Evolutionary conservation across 306 rosid genomes (phyloP).

Genomic region (Vigna radiata): DNA sequence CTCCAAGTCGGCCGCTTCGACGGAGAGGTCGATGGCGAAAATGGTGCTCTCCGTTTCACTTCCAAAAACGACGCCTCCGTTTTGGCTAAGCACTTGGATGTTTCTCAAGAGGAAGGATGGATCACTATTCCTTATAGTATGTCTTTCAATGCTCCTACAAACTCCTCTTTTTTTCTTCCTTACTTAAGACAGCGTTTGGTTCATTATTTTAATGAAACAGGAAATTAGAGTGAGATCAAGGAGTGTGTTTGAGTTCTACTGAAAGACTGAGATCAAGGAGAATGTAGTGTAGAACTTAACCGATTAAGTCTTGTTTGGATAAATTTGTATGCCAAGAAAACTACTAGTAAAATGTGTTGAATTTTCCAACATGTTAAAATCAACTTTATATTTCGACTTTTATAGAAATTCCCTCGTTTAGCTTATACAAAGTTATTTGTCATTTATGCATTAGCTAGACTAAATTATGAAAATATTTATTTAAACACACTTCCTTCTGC

Average conservation of each 20-base stretch:
- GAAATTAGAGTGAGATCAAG: background rate
- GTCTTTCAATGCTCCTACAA: conserved; percentile 40
- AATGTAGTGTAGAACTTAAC: background rate
- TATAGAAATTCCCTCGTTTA: background rate
- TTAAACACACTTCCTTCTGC: too few species aligned
- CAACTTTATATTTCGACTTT: background rate
- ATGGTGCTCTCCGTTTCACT: conserved; percentile 44
- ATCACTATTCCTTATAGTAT: conserved; percentile 83
- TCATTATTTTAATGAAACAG: background rate
- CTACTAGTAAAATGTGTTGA: background rate
- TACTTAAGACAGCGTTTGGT: background rate
- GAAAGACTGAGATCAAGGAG: conserved; percentile 13
- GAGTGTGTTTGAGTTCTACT: conserved; percentile 8
- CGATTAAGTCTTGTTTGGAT: background rate
- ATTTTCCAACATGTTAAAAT: background rate
- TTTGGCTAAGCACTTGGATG: conserved; percentile 75
- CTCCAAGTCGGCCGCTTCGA: conserved; percentile 54
- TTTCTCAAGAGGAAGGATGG: conserved; percentile 91
- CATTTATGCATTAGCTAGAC: background rate
- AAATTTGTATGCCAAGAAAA: background rate
- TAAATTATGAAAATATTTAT: background rate
- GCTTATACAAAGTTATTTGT: background rate
- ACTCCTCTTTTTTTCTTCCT: background rate
- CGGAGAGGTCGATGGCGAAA: conserved; percentile 59
- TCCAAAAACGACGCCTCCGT: conserved; percentile 50